Percentiles rank a stretch among this genome's conserved stretches.
These are phyloP conservation scores for Pistacia integerrima DNA, from an alignment of 345 rosid species.

Conservation along the genomic window DNA sequence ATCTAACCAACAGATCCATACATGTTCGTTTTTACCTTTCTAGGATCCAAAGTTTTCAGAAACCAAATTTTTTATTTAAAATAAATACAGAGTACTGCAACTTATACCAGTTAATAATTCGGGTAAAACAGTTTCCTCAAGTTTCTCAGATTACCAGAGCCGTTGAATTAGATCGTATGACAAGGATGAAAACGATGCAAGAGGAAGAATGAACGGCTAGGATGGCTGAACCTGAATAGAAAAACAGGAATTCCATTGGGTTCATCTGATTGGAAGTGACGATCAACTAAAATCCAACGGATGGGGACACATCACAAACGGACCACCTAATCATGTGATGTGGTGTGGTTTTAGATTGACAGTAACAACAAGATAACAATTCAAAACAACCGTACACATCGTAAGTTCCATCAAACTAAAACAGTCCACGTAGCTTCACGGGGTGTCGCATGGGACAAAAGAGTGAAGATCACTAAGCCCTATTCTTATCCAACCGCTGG, in stretches of 20 bases:
- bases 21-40: no score
- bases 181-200: not conserved
- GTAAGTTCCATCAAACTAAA: not conserved
- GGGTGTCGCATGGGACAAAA: not conserved
- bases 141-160: not conserved
- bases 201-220: not conserved
- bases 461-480: not conserved
- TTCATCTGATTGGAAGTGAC: not conserved
- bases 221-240: not conserved
- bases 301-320: not conserved
- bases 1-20: not conserved
- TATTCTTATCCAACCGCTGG: not conserved
- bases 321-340: not conserved
- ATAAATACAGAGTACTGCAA: no score
- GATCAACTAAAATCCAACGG: slow-evolving; percentile 5
- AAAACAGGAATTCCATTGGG: not conserved
- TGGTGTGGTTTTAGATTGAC: not conserved
- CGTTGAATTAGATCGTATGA: not conserved
- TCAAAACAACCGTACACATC: not conserved
- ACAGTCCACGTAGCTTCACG: slow-evolving; percentile 6
- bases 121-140: not conserved
- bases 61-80: no score
- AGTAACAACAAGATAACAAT: not conserved
- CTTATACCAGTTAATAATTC: no score
- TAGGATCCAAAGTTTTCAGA: no score